A percentile compares a stretch with the other conserved stretches of the same genome.
phyloP scores from a whole-genome alignment of 768 basidiomycete genomes.

The Suillus clintonianus region DNA sequence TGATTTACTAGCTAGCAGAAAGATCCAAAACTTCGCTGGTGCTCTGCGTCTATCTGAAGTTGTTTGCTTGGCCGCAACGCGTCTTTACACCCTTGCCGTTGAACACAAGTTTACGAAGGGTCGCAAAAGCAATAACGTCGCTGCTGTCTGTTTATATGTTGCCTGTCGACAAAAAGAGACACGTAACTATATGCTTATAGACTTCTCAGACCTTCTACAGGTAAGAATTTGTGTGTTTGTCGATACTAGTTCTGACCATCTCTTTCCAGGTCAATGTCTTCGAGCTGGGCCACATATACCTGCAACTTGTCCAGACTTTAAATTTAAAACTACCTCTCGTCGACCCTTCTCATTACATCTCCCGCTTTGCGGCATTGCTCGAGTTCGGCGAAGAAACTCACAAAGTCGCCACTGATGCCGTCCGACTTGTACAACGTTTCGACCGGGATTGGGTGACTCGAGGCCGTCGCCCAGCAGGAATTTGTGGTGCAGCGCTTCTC shows the following conservation, averaged over 20 bases:
- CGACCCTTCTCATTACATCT: slow-evolving; percentile 96
- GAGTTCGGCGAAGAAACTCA: slow-evolving; percentile 96
- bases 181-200: slow-evolving; percentile 94
- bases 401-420: slow-evolving; percentile 89
- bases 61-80: slow-evolving; percentile 77
- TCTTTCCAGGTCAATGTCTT: slow-evolving; percentile 87
- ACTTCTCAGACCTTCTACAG: slow-evolving; percentile 95
- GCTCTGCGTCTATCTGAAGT: slow-evolving; percentile 78
- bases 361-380: slow-evolving; percentile 90
- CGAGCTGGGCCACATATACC: slow-evolving; percentile 93
- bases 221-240: slow-evolving; percentile 36
- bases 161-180: slow-evolving; percentile 92
- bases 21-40: slow-evolving; percentile 81
- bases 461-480: slow-evolving; percentile 93
- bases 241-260: neutral
- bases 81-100: slow-evolving; percentile 91
- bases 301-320: slow-evolving; percentile 88
- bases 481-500: slow-evolving; percentile 94
- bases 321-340: slow-evolving; percentile 85
- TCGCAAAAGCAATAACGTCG: slow-evolving; percentile 87
- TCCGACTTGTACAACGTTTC: slow-evolving; percentile 91
- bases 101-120: slow-evolving; percentile 95
- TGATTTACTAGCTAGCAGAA: slow-evolving; percentile 62
- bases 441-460: slow-evolving; percentile 97
- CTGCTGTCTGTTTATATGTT: slow-evolving; percentile 94